phyloP scores from a whole-genome alignment of 345 rosid species.

The Hibiscus tridactylites region DNA sequence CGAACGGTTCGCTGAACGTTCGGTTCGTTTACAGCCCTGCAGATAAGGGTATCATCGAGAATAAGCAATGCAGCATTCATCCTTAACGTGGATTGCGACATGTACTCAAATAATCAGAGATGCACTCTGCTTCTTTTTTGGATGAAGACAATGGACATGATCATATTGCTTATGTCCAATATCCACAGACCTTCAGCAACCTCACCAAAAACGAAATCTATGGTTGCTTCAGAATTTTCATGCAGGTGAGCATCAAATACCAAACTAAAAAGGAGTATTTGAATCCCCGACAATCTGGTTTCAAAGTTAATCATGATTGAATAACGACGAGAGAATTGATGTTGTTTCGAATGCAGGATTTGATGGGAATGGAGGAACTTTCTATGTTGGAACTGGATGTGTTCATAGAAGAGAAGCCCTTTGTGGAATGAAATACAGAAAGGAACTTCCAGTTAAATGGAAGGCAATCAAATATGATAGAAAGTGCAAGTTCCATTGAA shows the following conservation, averaged over 20 bases:
- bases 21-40: too few species aligned
- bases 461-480: too few species aligned
- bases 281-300: too few species aligned
- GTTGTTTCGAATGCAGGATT: background rate
- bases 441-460: too few species aligned
- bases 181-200: background rate
- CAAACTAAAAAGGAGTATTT: background rate
- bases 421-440: too few species aligned
- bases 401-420: slow-evolving; percentile 15
- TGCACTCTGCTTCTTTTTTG: background rate
- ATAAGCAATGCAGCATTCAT: background rate
- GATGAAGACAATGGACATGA: background rate
- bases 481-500: too few species aligned
- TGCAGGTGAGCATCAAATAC: slow-evolving; percentile 19
- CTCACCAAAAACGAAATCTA: background rate
- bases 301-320: too few species aligned
- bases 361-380: slow-evolving; percentile 69
- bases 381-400: slow-evolving; percentile 71
- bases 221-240: slow-evolving; percentile 11
- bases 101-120: background rate
- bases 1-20: too few species aligned
- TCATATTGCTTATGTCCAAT: background rate
- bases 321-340: too few species aligned
- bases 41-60: background rate
- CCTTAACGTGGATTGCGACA: background rate